phyloP scores from a whole-genome alignment of 805 yeast genomes.

The Blastobotrys americana region DNA sequence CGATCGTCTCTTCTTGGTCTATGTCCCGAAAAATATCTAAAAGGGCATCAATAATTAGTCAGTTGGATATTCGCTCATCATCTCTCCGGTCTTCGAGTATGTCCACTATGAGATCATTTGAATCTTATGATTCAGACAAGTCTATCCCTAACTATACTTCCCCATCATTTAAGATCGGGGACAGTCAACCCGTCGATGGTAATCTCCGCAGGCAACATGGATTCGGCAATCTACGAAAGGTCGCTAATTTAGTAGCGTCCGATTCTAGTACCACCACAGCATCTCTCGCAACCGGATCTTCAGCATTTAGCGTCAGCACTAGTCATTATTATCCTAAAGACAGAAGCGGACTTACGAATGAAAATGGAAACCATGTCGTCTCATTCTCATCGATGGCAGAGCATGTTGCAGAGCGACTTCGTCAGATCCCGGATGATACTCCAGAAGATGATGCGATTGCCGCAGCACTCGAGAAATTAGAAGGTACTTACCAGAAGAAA shows the following conservation, averaged over 20 bases:
- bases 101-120: background rate
- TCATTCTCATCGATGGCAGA: constrained; percentile 22
- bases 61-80: background rate
- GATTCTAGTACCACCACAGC: background rate
- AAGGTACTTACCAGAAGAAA: constrained; percentile 45
- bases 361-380: background rate
- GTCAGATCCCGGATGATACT: constrained; percentile 73
- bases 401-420: constrained; percentile 66
- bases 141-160: background rate
- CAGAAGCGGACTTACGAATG: no score
- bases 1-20: background rate
- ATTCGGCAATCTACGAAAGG: background rate
- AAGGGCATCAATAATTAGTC: background rate
- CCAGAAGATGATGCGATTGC: constrained; percentile 62
- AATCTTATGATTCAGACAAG: background rate
- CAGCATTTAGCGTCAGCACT: background rate
- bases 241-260: background rate
- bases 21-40: no score
- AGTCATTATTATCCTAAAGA: background rate
- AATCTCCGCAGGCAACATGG: background rate
- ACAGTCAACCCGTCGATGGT: background rate
- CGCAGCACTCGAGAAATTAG: constrained; percentile 68
- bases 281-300: background rate
- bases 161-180: background rate
- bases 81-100: background rate